Evolutionary conservation across 129 eudicot species (phyloP), one percentile per base, ranked within the genome.

Genomic region (Solidago caesia): DNA sequence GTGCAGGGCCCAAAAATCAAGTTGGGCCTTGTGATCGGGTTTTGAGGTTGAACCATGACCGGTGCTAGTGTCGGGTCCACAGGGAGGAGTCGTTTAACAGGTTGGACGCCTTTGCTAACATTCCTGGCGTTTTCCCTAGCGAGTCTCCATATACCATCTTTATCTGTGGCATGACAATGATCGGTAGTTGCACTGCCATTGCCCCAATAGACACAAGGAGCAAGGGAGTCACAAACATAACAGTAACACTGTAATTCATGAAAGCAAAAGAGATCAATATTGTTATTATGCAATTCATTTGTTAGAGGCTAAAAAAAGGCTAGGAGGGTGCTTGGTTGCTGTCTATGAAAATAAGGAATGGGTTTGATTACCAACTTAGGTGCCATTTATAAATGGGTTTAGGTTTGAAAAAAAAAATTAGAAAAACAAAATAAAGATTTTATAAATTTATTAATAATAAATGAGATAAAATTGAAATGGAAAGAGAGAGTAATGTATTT

Each of bases 151-250:
- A 43, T n/a, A 6, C 75, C 64, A 6, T 71, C 78, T 81, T 76
- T 81, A 71, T 81, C 85, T 64, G 81, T 71, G 12, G 85, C 85
- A 46, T 58, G 74, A 71, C 85, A 81, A 64, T 81, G 85, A 68
- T 81, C 85, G 3, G 47, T 70, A 46, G 12, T 16, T 70, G 78
- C 61, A 66, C 48, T 76, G 74, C 85, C 85, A 57, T 71, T 81
- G 44, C 81, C 85, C 81, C 85, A 81, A 64, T 57, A 46, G 68
- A 77, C 26, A 71, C 85, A 81, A 33, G 85, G 85, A 46, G 85
- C 85, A 26, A 70, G 81, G 26, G 81, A 81, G 67, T 81, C 85
- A 65, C 85, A 81, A 33, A 81, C 85, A 41, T 81, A 81, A 71
- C 85, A 81, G 69, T 81, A 76, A 81, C 85, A 81, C 81, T 81